Conservation (phyloP, 805 yeast genomes). For the Saccharomycopsis sp. region DNA sequence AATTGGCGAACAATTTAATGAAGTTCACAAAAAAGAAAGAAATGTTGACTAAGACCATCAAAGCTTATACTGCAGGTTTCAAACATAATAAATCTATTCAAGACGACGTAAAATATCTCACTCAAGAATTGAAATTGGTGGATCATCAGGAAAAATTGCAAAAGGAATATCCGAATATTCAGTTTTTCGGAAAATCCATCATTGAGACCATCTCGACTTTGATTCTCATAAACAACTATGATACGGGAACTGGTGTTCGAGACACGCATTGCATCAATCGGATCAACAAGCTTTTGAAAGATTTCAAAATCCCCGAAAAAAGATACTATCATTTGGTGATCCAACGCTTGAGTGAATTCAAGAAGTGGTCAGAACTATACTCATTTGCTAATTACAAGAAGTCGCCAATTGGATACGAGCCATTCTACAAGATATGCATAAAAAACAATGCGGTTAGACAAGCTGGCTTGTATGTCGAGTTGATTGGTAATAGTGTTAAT, state of each 20-base stretch:
- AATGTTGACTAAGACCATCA: slow-evolving; percentile 27
- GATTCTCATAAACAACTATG: slow-evolving; percentile 41
- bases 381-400: slow-evolving; percentile 45
- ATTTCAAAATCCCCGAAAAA: slow-evolving; percentile 50
- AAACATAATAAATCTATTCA: slow-evolving; percentile 23
- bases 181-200: slow-evolving; percentile 38
- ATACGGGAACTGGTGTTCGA: slow-evolving; percentile 1
- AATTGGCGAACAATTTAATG: slow-evolving; percentile 23
- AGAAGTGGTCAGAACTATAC: slow-evolving; percentile 51
- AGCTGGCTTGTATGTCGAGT: slow-evolving; percentile 52
- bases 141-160: slow-evolving; percentile 39
- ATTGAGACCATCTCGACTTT: slow-evolving; percentile 43
- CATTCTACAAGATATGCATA: slow-evolving; percentile 51
- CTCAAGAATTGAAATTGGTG: slow-evolving; percentile 39
- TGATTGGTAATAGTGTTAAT: slow-evolving; percentile 39
- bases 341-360: slow-evolving; percentile 38
- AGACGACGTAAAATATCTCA: slow-evolving; percentile 35
- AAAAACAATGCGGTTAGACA: slow-evolving; percentile 50
- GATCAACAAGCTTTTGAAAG: slow-evolving; percentile 43
- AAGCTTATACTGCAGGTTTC: slow-evolving; percentile 30
- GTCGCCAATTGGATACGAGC: slow-evolving; percentile 67
- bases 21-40: slow-evolving; percentile 25
- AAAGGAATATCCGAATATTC: slow-evolving; percentile 30
- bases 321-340: slow-evolving; percentile 51
- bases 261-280: slow-evolving; percentile 26